Percentiles rank a stretch among this genome's conserved stretches.
phyloP scores from a whole-genome alignment of 441 rosid species.

The Populus hybrid region DNA sequence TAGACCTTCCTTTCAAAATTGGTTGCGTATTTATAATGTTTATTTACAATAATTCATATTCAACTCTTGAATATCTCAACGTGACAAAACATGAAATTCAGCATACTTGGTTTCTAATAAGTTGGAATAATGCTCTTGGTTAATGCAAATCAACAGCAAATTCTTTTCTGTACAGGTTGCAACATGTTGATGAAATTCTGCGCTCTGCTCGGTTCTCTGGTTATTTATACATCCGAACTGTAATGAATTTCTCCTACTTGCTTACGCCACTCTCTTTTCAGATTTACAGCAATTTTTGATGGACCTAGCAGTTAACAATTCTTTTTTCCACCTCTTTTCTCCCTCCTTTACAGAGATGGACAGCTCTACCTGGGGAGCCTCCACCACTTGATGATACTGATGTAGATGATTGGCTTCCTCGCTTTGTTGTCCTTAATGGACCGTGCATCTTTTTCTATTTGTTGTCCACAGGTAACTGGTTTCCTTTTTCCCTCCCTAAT shows the following conservation, averaged over 20 bases:
- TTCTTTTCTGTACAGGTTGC: conserved; percentile 51
- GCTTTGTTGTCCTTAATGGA: conserved; percentile 93
- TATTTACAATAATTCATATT: neutral
- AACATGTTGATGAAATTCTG: conserved; percentile 83
- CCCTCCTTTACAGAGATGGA: conserved; percentile 65
- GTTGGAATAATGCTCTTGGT: neutral
- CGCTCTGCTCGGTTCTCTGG: conserved; percentile 87
- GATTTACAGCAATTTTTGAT: conserved; percentile 15
- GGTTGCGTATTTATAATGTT: neutral
- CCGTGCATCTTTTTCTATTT: conserved; percentile 78
- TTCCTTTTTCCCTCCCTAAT: neutral
- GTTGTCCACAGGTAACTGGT: conserved; percentile 58
- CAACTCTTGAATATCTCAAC: neutral
- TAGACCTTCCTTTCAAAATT: neutral
- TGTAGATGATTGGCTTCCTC: conserved; percentile 97
- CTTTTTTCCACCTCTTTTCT: neutral
- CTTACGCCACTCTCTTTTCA: conserved; percentile 5
- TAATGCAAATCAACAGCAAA: neutral
- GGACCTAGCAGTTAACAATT: neutral
- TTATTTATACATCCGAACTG: conserved; percentile 76
- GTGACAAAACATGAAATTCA: neutral
- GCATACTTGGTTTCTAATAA: neutral
- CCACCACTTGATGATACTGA: conserved; percentile 85
- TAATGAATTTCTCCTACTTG: conserved; percentile 27
- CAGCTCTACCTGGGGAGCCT: conserved; percentile 92